Evolutionary conservation across 139 green algal genomes (phyloP), one percentile per base, ranked within the genome.

Genomic region (Auxenochlorella pyrenoidosa): DNA sequence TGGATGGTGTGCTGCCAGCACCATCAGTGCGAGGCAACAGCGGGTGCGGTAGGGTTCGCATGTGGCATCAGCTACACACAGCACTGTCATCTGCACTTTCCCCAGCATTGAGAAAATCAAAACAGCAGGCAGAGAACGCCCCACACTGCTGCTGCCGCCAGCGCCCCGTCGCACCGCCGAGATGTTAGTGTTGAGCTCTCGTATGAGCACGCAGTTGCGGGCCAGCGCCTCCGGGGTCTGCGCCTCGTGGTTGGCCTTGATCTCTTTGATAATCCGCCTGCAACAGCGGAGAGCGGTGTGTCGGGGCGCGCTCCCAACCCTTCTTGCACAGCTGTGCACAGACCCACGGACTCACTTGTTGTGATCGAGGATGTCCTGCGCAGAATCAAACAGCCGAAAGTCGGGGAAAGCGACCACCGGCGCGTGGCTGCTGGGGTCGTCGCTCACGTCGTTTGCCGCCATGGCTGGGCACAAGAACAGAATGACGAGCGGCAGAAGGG

Each of bases 221-320:
- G 87, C 87, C 13, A 95, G 83, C 26, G 59, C 90, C 63, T 95
- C 90, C 1, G 86, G 80, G 8, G 76, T 87, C 24, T 92, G 84
- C 0, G 66, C 63, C n/a, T 94, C 93, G 60, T 96, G 93, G 82
- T 96, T 96, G 63, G 40, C 58, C 51, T 94, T 92, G 24, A 96
- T 94, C 77, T 96, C 88, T 26, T 89, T 87, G 16, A 96, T 92
- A 21, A 96, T 68, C 5, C 88, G 82, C 84, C 92, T 94, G 88
- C 68, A 83, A 63, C 24, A n/a, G 3, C 16, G 38, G 26, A 22
- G 34, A n/a, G 43, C 21, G 63, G 40, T 13, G 28, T 40, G 41
- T 43, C 60, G 43, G 26, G 51, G 36, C 32, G 16, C 51, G 58
- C 36, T 28, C 70, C 34, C 19, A 26, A 44, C 26, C 18, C 13